A percentile compares a stretch with the other conserved stretches of the same genome.
Conservation (phyloP, 176 grass and related monocot genomes). For the Luzula sylvatica region DNA sequence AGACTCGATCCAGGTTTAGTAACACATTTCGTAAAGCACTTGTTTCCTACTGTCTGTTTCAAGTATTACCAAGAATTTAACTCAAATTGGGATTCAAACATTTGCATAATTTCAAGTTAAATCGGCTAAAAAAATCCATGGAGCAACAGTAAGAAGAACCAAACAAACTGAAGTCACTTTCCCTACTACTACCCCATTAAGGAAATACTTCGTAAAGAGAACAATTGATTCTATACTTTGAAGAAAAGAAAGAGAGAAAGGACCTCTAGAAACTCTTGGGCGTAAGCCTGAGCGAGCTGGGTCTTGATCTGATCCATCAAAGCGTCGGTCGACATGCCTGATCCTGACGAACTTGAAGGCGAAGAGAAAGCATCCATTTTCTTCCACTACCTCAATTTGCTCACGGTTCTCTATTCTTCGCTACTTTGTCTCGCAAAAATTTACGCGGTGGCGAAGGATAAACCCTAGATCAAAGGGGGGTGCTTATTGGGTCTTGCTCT, state of each 20-base stretch:
- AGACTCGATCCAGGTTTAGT: conserved; percentile 80
- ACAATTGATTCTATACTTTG: no score
- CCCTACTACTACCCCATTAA: neutral
- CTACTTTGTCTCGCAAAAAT: neutral
- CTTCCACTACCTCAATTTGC: neutral
- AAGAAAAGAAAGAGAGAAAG: neutral
- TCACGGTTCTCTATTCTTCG: neutral
- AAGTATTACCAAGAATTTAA: neutral
- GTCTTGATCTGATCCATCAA: conserved; percentile 85
- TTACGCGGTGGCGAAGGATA: neutral
- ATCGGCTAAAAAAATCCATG: no score
- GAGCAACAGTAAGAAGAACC: neutral
- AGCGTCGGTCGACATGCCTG: conserved; percentile 29
- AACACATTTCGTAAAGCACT: conserved; percentile 85
- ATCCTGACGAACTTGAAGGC: conserved; percentile 34
- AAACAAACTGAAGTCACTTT: neutral
- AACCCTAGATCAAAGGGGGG: neutral
- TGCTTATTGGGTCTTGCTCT: neutral
- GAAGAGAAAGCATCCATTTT: conserved; percentile 82
- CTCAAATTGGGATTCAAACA: neutral
- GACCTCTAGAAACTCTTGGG: conserved; percentile 78
- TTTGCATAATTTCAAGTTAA: no score
- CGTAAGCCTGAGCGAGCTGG: conserved; percentile 76
- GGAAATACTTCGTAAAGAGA: neutral
- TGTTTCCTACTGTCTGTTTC: conserved; percentile 65